Evolutionary conservation across 2,329 filamentous ascomycete genomes (phyloP), one percentile per base, ranked within the genome.

Genomic region (Rutstroemia sp.): DNA sequence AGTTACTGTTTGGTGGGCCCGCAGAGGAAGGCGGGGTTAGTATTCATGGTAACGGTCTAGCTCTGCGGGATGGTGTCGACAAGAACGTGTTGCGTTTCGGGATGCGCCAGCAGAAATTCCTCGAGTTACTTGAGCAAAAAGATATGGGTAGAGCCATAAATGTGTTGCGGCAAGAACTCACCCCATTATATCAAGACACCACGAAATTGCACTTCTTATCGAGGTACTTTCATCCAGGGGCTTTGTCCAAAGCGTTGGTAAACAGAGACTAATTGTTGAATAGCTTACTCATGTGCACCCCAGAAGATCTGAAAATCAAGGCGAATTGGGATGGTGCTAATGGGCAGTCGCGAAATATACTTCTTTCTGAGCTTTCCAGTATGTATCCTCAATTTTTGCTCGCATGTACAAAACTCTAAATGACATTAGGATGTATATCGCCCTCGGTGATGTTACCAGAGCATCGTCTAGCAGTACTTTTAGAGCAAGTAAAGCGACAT

Each of bases 371-470:
- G 58, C 75, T 97, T 36, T 96, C 92, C 23, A 89, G 88, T 94
- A 75, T 73, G 82, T 73, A 27, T 19, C 21, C 16, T 6, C n/a
- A 19, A 9, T 40, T 40, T 47, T 19, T n/a, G 3, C 21, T 8
- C 27, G 54, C 19, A 16, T 12, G 30, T 30, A 5, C n/a, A 49
- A 36, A 51, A 50, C 48, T 34, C 59, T 70, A 54, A 73, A 56
- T 40, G 45, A 17, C 7, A 17, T 17, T 64, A 92, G 88, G 80
- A 76, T 96, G 84, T 56, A 95, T 99, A 70, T 96, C 94, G 1
- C 92, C 94, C 0, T 94, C 91, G 4, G 89, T 96, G 46, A 97
- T 99, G 92, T 87, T 99, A 54, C 94, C 94, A 1, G 89, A 96
- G 67, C 89, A 94, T 70, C 86, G 94, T 6, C 77, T 99, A 46